Evolutionary conservation across 805 yeast genomes (phyloP), one percentile per base, ranked within the genome.

Genomic region (Cyberlindnera mrakii): DNA sequence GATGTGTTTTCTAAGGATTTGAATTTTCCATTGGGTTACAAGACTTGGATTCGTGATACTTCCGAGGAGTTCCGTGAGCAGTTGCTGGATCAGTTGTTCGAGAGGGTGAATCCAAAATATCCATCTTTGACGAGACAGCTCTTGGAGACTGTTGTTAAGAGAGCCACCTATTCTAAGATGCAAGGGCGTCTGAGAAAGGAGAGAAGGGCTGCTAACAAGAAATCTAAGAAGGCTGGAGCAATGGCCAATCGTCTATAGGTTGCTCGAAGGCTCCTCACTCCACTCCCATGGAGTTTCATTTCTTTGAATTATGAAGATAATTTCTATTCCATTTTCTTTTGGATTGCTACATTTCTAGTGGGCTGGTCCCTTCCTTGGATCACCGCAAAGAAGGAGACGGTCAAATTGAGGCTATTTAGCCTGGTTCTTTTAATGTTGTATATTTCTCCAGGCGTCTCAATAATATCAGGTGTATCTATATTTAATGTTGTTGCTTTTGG

Each of bases 41-140:
- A 77, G 54, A 85, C 95, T 0, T 88, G 96, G 96, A 80, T 85
- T 35, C 71, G 95, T 49, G 96, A 84, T 55, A 84, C 93, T 0
- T 69, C 75, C 1, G 72, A 70, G 41, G 64, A 61, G 5, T 74
- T 75, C 48, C 69, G 96, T 34, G 59, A 59, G 10, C 52, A 60
- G 5, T 63, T 80, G 35, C 64, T 85, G 20, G 68, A 68, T 20
- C 64, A 70, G 40, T 68, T 88, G 39, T 66, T 72, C 52, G 53
- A 55, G 6, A 66, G 72, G 43, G 53, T 50, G 5, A 30, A 33
- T 9, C 49, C 48, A 16, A 35, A 25, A 4, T 52, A 55, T 41
- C 58, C 59, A 9, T 30, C 30, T n/a, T 17, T 57, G 41, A 55
- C 50, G 3, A 52, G 44, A 33, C 23, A 70, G 15, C 66, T 77